Evolutionary conservation across 176 grass and related monocot genomes (phyloP).

Genomic region (Ananas comosus): DNA sequence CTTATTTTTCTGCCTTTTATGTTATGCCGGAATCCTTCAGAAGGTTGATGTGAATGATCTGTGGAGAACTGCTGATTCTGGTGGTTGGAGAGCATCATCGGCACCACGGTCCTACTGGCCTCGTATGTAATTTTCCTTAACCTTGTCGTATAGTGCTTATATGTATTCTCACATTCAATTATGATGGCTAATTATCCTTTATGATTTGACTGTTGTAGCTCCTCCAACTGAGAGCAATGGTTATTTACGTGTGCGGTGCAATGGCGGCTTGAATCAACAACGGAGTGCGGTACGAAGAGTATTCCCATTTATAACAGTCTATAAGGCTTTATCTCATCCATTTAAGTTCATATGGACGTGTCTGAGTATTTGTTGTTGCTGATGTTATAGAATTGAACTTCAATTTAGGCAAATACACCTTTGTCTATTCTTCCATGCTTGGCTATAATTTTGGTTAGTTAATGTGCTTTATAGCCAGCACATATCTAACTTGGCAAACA

Average conservation of each 20-base stretch:
- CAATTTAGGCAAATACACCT: conserved; percentile 17
- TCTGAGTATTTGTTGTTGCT: conserved; percentile 12
- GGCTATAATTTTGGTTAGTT: not conserved
- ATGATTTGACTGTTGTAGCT: conserved; percentile 35
- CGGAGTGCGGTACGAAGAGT: conserved; percentile 67
- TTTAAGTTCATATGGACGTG: not conserved
- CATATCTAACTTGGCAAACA: too few relatives aligned
- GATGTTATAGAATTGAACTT: conserved; percentile 23
- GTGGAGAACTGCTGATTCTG: conserved; percentile 78
- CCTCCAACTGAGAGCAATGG: conserved; percentile 67
- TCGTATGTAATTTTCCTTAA: conserved; percentile 36
- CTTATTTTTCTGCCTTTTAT: not conserved
- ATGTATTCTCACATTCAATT: too few relatives aligned
- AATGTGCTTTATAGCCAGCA: too few relatives aligned
- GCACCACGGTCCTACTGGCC: conserved; percentile 77
- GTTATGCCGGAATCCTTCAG: conserved; percentile 22
- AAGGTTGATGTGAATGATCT: conserved; percentile 68
- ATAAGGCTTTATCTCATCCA: too few relatives aligned
- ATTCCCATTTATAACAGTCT: not conserved
- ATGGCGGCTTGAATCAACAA: conserved; percentile 96
- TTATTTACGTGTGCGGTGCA: conserved; percentile 85
- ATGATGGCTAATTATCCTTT: not conserved
- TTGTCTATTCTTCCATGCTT: not conserved
- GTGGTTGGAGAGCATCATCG: conserved; percentile 89
- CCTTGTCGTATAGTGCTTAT: not conserved